Conservation (phyloP, 1,139 yeast genomes). For the Hanseniaspora uvarum region DNA sequence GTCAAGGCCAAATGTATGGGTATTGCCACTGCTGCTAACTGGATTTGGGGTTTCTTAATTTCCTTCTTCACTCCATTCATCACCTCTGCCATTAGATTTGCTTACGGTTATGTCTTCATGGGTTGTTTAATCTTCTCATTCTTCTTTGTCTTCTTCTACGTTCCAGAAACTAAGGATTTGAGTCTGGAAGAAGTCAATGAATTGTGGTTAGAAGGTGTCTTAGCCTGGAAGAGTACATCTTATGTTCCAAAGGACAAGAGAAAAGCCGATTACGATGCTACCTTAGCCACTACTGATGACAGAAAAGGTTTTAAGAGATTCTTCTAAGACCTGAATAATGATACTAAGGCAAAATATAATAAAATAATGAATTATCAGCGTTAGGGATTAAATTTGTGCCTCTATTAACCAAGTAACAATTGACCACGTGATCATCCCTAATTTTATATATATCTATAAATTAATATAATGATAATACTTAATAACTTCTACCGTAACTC, state of each 20-base stretch:
- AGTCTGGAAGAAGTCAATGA: slow-evolving; percentile 65
- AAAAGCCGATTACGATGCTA: slow-evolving; percentile 24
- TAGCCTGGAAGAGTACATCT: slow-evolving; percentile 40
- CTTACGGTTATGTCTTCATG: slow-evolving; percentile 65
- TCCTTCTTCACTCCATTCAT: slow-evolving; percentile 70
- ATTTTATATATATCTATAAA: too few species aligned
- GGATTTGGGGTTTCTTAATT: slow-evolving; percentile 72
- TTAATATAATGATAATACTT: too few species aligned
- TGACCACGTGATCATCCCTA: too few species aligned
- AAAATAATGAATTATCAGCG: neutral
- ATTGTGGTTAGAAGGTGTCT: slow-evolving; percentile 38
- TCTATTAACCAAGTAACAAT: too few species aligned
- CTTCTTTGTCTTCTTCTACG: slow-evolving; percentile 55
- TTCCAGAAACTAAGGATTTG: slow-evolving; percentile 64
- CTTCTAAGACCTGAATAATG: slow-evolving; percentile 17
- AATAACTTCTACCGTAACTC: too few species aligned
- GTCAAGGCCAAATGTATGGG: slow-evolving; percentile 73
- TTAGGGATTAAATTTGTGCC: neutral
- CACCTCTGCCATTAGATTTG: slow-evolving; percentile 36
- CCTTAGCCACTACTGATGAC: slow-evolving; percentile 24
- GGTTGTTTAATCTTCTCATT: slow-evolving; percentile 57
- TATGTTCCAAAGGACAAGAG: slow-evolving; percentile 34
- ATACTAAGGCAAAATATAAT: neutral
- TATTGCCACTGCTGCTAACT: slow-evolving; percentile 60
- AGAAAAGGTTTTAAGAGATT: slow-evolving; percentile 21